phyloP scores from a whole-genome alignment of 2,329 filamentous ascomycete genomes.

The Diaporthe citriasiana region DNA sequence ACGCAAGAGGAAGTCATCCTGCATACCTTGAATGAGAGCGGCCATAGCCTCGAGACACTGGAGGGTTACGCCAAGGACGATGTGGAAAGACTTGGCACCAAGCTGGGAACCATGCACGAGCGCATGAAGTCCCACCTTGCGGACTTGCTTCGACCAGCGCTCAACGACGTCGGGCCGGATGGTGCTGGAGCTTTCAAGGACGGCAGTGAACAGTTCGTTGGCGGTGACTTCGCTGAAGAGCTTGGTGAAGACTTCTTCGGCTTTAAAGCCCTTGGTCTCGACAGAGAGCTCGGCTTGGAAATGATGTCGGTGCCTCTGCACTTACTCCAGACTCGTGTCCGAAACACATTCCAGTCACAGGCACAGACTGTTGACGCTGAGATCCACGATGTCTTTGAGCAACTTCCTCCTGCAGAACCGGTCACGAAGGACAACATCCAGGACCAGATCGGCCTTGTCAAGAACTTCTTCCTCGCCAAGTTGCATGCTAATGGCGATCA shows the following conservation, averaged over 20 bases:
- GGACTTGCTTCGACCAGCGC: slow-evolving; percentile 92
- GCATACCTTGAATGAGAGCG: slow-evolving; percentile 87
- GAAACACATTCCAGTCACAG: slow-evolving; percentile 86
- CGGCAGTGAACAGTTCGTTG: slow-evolving; percentile 95
- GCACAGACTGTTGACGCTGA: slow-evolving; percentile 72
- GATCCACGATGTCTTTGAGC: slow-evolving; percentile 73
- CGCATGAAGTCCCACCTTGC: slow-evolving; percentile 93
- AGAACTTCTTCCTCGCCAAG: slow-evolving; percentile 92
- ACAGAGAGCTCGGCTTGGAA: slow-evolving; percentile 89
- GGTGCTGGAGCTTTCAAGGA: slow-evolving; percentile 95
- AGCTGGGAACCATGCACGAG: slow-evolving; percentile 88
- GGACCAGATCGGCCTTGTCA: slow-evolving; percentile 87
- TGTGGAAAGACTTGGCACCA: slow-evolving; percentile 85
- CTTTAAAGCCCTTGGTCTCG: slow-evolving; percentile 93
- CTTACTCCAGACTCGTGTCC: slow-evolving; percentile 90
- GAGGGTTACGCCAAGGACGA: slow-evolving; percentile 94
- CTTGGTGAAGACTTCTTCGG: slow-evolving; percentile 99
- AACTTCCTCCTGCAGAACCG: slow-evolving; percentile 79
- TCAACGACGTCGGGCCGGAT: slow-evolving; percentile 84
- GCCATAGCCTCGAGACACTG: slow-evolving; percentile 83
- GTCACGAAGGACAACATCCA: slow-evolving; percentile 84
- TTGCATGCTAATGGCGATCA: slow-evolving; percentile 86
- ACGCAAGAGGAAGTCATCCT: slow-evolving; percentile 88
- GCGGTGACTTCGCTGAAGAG: slow-evolving; percentile 97
- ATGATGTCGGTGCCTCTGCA: slow-evolving; percentile 93